Conservation (phyloP, 176 grass and related monocot species). For the Paspalum notatum region DNA sequence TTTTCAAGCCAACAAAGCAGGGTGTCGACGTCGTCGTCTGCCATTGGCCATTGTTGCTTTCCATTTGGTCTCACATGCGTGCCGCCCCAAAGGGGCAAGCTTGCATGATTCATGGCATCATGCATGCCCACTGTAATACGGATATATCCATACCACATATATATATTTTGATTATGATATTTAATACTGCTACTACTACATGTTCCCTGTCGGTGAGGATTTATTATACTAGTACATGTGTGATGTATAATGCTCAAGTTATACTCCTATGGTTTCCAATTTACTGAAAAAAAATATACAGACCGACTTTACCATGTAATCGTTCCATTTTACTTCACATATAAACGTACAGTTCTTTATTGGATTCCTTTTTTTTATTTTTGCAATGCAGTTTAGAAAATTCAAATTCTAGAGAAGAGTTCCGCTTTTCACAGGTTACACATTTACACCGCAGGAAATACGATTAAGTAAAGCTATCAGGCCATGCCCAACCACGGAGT, state of each 20-base stretch:
- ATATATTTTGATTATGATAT: neutral
- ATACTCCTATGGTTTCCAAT: neutral
- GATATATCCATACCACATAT: neutral
- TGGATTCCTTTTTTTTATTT: too few relatives aligned
- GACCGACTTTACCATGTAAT: neutral
- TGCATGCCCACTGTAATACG: conserved; percentile 36
- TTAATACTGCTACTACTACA: neutral
- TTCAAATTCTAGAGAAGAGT: too few relatives aligned
- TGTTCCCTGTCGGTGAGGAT: conserved; percentile 25
- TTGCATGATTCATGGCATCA: conserved; percentile 30
- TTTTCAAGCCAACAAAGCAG: conserved; percentile 13
- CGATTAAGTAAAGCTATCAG: too few relatives aligned
- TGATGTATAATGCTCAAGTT: neutral
- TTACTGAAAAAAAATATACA: neutral
- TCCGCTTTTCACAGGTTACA: too few relatives aligned
- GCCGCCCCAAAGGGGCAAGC: conserved; percentile 51
- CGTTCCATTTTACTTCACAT: too few relatives aligned
- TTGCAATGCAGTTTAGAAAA: too few relatives aligned
- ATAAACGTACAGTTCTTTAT: too few relatives aligned
- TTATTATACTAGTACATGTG: neutral
- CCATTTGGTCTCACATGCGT: conserved; percentile 21
- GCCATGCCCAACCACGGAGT: too few relatives aligned
- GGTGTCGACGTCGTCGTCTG: neutral
- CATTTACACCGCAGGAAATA: too few relatives aligned
- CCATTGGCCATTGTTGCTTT: conserved; percentile 16